phyloP scores from a whole-genome alignment of 257 asterid species.

The Salvia rosmarinus region DNA sequence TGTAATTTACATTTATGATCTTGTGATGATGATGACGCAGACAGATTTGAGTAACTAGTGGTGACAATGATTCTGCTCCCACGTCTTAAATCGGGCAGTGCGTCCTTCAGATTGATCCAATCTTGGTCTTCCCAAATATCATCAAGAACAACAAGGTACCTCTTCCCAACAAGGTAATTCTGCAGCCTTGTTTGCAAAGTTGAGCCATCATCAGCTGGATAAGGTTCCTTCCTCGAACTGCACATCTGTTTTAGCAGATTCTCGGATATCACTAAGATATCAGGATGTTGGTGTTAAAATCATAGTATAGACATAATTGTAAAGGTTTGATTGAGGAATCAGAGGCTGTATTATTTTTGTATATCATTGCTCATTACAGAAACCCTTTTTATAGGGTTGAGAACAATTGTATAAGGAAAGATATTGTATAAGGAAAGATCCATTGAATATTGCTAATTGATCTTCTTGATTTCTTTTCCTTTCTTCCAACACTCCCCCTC shows the following conservation, averaged over 20 bases:
- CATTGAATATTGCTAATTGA: no score
- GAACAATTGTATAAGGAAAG: no score
- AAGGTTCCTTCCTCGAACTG: constrained; percentile 21
- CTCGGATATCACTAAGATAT: neutral
- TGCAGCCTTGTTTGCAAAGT: neutral
- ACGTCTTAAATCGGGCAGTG: constrained; percentile 40
- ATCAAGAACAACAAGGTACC: constrained; percentile 54
- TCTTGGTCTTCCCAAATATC: constrained; percentile 40
- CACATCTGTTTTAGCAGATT: constrained; percentile 30
- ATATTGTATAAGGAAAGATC: no score
- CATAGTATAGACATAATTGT: no score
- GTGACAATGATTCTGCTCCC: constrained; percentile 58
- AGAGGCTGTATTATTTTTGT: no score
- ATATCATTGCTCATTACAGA: no score
- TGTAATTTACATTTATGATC: neutral
- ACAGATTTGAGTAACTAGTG: constrained; percentile 39
- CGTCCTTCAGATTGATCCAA: constrained; percentile 40
- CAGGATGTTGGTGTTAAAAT: neutral
- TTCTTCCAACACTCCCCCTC: no score
- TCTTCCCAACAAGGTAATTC: constrained; percentile 23
- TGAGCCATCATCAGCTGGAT: constrained; percentile 6
- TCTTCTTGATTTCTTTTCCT: no score
- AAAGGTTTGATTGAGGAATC: no score
- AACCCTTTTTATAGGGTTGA: no score
- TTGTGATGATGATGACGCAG: no score